A percentile compares a stretch with the other conserved stretches of the same genome.
These are phyloP conservation scores for Drosera capensis DNA, from an alignment of 148 eudicot species.

Conservation along the genomic window DNA sequence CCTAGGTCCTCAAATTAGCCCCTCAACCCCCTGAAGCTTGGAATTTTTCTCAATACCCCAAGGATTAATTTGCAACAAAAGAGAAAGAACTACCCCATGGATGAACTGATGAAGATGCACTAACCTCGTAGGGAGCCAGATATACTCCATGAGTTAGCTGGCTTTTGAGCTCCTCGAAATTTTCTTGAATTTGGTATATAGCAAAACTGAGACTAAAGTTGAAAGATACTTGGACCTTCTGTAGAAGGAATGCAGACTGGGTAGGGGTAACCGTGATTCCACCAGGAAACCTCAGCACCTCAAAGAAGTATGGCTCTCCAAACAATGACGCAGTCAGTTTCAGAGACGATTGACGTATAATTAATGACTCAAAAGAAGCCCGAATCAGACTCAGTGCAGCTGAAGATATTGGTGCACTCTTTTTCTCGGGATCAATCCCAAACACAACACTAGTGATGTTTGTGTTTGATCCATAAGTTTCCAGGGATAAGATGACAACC, in stretches of 20 bases:
- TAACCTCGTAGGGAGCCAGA: constrained; percentile 71
- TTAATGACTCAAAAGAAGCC: constrained; percentile 35
- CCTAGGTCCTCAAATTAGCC: no score
- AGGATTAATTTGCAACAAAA: not conserved
- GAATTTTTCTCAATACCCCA: not conserved
- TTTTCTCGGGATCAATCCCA: constrained; percentile 60
- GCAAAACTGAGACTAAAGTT: constrained; percentile 80
- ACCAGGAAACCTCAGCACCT: constrained; percentile 73
- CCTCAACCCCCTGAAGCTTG: no score
- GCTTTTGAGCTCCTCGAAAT: constrained; percentile 44
- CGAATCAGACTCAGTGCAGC: constrained; percentile 55
- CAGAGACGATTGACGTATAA: constrained; percentile 29
- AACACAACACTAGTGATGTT: no score
- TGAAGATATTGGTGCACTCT: constrained; percentile 25
- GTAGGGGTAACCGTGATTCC: constrained; percentile 66
- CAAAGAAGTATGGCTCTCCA: constrained; percentile 62
- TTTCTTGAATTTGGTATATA: constrained; percentile 45
- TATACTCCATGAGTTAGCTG: constrained; percentile 61
- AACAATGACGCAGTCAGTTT: constrained; percentile 40
- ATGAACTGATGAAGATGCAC: no score
- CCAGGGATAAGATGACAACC: no score
- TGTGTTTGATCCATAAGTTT: no score
- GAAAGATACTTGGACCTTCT: constrained; percentile 58
- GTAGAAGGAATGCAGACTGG: constrained; percentile 66
- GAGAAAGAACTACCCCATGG: no score